Conservation (phyloP, 331 rosid genomes). For the Malus hybrid region DNA sequence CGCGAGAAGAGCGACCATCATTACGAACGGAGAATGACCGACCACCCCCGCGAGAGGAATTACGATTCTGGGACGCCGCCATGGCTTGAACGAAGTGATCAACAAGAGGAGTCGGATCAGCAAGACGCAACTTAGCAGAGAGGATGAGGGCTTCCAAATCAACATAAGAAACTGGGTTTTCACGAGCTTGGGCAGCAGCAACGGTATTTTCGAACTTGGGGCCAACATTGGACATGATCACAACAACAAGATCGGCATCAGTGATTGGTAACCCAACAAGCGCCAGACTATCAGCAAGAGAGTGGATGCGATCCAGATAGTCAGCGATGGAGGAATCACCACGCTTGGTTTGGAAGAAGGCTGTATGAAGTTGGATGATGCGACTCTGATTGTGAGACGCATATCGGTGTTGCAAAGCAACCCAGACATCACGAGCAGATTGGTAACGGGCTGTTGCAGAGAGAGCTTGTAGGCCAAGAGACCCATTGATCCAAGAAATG, state of each 20-base stretch:
- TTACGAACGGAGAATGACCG: rapidly evolving
- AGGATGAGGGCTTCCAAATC: background rate
- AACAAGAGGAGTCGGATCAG: no score
- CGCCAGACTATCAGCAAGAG: background rate
- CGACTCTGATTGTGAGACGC: background rate
- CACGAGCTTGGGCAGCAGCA: background rate
- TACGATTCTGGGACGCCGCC: background rate
- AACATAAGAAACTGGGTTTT: no score
- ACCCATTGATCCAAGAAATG: background rate
- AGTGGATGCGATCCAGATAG: background rate
- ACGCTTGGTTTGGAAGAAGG: background rate
- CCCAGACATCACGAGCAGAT: background rate
- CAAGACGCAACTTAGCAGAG: rapidly evolving
- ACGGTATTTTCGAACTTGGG: background rate
- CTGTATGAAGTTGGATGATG: background rate
- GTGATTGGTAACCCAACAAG: no score
- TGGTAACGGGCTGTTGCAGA: background rate
- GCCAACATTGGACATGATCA: background rate
- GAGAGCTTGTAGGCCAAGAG: background rate
- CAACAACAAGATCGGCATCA: background rate
- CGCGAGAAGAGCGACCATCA: no score
- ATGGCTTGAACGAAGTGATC: no score
- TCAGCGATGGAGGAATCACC: background rate
- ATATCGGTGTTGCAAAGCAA: background rate
- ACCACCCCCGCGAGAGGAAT: no score